phyloP scores from a whole-genome alignment of 2,329 filamentous ascomycete species.

The Cercospora sp. region DNA sequence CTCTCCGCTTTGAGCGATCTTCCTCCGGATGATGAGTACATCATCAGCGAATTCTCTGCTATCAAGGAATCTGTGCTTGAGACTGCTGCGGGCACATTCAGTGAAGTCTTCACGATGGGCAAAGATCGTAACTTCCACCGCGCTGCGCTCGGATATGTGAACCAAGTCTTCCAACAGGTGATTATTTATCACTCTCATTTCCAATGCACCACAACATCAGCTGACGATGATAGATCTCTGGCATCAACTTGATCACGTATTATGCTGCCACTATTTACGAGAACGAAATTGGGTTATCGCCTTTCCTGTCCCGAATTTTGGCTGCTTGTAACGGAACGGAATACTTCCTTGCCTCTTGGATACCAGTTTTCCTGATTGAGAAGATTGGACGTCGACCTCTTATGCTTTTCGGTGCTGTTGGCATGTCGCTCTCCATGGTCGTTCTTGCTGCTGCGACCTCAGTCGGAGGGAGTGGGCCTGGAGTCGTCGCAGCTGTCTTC shows the following conservation, averaged over 20 bases:
- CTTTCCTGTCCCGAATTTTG: conserved; percentile 51
- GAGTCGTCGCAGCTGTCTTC: conserved; percentile 42
- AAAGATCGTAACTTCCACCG: conserved; percentile 49
- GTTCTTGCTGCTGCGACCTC: conserved; percentile 35
- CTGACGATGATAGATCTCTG: conserved; percentile 27
- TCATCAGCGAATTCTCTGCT: conserved; percentile 32
- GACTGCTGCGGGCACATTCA: conserved; percentile 35
- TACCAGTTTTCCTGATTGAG: conserved; percentile 55
- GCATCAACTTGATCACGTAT: conserved; percentile 39
- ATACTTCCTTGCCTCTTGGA: conserved; percentile 53
- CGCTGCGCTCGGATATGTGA: conserved; percentile 46
- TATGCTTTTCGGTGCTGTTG: conserved; percentile 66
- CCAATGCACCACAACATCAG: not conserved
- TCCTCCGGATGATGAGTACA: conserved; percentile 35
- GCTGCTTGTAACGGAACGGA: conserved; percentile 57
- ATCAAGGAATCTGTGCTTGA: conserved; percentile 44
- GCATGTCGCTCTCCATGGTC: conserved; percentile 35
- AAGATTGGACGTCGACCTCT: conserved; percentile 61
- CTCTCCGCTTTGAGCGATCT: conserved; percentile 41
- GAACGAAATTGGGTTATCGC: conserved; percentile 53
- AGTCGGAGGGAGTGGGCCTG: conserved; percentile 19
- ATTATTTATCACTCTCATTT: not conserved
- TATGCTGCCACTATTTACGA: conserved; percentile 55
- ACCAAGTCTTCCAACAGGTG: conserved; percentile 50
- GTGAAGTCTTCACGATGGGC: conserved; percentile 41